Evolutionary conservation across 2,329 filamentous ascomycete species (phyloP), one percentile per base, ranked within the genome.

Genomic region (Herpotrichia juniperi): DNA sequence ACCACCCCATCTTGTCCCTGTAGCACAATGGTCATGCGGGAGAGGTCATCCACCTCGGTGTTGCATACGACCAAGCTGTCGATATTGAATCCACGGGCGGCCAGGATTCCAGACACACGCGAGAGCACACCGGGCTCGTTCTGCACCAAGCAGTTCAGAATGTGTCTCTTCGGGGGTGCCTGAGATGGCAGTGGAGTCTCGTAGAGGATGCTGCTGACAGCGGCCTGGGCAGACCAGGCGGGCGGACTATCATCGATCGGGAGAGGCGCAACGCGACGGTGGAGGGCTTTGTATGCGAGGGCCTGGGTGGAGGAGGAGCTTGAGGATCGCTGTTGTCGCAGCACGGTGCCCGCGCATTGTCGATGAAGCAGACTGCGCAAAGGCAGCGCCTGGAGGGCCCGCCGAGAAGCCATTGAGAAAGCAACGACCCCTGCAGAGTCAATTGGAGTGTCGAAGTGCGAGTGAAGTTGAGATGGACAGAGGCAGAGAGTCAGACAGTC

Each of bases 121-220:
- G 93, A 97, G 52, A 99, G 82, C 51, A 99, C 94, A 79, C 94
- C 94, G 11, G 94, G 94, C 81, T 99, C 94, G 79, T 99, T 99
- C 78, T 99, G 94, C 55, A 99, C 94, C 56, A 99, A 85, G 75
- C 94, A 99, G 80, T 99, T 99, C 77, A 99, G 87, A 71, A 99
- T 86, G 78, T 99, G 94, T 48, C 93, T 88, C 80, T 96, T 97
- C 39, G 91, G 89, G 8, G 94, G 93, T 21, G 87, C 87, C 66
- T 83, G 83, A 12, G 91, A 93, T 7, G 92, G 90, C 16, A 90
- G 83, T 5, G 94, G 94, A 2, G 93, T 97, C 83, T 99, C 94
- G 82, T 99, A 99, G 76, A 99, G 90, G 72, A 99, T 99, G 75
- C 93, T 96, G 72, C 91, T 96, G 61, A 99, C 94, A 62, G 94